phyloP scores from a whole-genome alignment of 2,329 filamentous ascomycete species.

The Aspergillus novofumigatus region DNA sequence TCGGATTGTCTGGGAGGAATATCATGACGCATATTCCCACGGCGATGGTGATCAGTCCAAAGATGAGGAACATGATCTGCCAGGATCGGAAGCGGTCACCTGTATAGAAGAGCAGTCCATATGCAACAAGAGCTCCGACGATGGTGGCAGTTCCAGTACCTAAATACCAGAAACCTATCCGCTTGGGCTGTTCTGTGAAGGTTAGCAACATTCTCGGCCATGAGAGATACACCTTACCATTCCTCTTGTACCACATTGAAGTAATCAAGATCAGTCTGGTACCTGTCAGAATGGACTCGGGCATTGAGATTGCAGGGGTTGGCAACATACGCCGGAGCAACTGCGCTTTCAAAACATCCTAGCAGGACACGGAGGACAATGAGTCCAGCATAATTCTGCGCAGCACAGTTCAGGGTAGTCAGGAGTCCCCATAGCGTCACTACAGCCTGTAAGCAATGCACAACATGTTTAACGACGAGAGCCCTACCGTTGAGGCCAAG shows the following conservation, averaged over 20 bases:
- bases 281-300: background rate
- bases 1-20: conserved; percentile 41
- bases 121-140: conserved; percentile 52
- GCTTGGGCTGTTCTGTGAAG: conserved; percentile 51
- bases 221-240: conserved; percentile 14
- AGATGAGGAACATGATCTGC: conserved; percentile 49
- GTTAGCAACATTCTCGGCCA: background rate
- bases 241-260: conserved; percentile 51
- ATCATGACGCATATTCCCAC: conserved; percentile 35
- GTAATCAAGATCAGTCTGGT: conserved; percentile 50
- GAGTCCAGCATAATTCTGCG: conserved; percentile 49
- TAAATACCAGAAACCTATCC: conserved; percentile 59
- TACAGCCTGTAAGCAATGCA: conserved; percentile 13
- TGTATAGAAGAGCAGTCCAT: conserved; percentile 51
- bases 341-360: conserved; percentile 52
- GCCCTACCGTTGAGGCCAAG: conserved; percentile 42
- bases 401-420: conserved; percentile 47
- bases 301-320: background rate
- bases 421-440: conserved; percentile 45
- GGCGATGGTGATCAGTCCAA: conserved; percentile 42
- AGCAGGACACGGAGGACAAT: conserved; percentile 49
- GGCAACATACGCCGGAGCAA: conserved; percentile 44
- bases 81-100: conserved; percentile 39
- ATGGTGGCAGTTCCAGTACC: conserved; percentile 54
- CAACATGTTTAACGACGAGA: conserved; percentile 23